Conservation (phyloP, 1,284 basidiomycete genomes). For the Inonotus hispidus region DNA sequence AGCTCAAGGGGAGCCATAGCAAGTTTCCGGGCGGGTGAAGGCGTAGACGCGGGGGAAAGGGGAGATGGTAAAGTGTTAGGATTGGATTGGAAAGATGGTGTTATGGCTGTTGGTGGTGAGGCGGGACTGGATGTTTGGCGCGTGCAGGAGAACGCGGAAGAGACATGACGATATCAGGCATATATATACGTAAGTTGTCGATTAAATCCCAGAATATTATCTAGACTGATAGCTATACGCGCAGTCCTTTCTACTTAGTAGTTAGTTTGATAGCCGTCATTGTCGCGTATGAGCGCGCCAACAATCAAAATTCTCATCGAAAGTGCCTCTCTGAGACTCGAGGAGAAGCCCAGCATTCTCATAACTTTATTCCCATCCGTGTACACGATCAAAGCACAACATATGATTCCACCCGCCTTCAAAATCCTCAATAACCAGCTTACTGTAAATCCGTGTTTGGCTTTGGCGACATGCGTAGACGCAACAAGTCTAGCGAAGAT, state of each 20-base stretch:
- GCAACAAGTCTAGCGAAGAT: background rate
- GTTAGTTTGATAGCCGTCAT: too few relatives aligned
- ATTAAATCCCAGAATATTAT: too few relatives aligned
- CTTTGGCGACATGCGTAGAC: too few relatives aligned
- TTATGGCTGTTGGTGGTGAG: conserved; percentile 78
- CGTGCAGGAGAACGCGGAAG: conserved; percentile 29
- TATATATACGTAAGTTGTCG: background rate
- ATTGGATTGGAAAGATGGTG: conserved; percentile 71
- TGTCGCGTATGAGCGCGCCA: background rate
- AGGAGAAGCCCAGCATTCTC: too few relatives aligned
- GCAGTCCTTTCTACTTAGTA: background rate
- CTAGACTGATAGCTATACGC: too few relatives aligned
- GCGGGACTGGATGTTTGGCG: conserved; percentile 81
- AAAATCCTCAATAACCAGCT: too few relatives aligned
- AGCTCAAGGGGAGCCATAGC: conserved; percentile 60
- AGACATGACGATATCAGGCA: background rate
- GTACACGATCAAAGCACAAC: too few relatives aligned
- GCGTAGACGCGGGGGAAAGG: conserved; percentile 28
- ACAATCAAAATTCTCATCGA: too few relatives aligned
- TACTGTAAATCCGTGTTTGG: too few relatives aligned
- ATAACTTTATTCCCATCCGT: too few relatives aligned
- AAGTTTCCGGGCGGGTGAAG: conserved; percentile 59
- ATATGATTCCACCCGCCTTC: too few relatives aligned
- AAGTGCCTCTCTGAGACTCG: too few relatives aligned
- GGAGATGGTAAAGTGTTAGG: conserved; percentile 56